phyloP scores from a whole-genome alignment of 805 yeast genomes.

The Cyberlindnera samutprakarnensis region DNA sequence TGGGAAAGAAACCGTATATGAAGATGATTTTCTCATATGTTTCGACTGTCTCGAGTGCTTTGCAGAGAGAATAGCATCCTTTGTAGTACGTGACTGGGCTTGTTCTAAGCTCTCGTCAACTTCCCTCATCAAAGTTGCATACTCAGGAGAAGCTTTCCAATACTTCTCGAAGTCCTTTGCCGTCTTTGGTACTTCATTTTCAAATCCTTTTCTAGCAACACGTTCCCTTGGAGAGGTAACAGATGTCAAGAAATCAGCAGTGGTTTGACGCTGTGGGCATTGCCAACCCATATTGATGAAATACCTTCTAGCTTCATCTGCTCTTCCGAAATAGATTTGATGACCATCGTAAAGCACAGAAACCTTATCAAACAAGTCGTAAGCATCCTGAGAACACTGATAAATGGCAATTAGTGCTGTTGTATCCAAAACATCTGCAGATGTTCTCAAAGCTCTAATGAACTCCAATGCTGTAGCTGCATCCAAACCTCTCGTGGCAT shows the following conservation, averaged over 20 bases:
- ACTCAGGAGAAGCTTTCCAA: slow-evolving; percentile 42
- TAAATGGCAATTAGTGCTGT: slow-evolving; percentile 56
- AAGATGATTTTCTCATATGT: slow-evolving; percentile 36
- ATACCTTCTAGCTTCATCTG: slow-evolving; percentile 37
- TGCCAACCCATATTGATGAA: slow-evolving; percentile 48
- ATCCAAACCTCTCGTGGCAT: slow-evolving; percentile 58
- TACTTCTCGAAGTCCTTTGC: slow-evolving; percentile 42
- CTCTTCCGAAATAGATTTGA: slow-evolving; percentile 46
- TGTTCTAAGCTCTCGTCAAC: background rate
- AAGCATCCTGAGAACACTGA: slow-evolving; percentile 48
- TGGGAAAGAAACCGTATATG: slow-evolving; percentile 42
- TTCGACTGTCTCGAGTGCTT: slow-evolving; percentile 47
- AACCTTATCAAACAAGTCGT: slow-evolving; percentile 47
- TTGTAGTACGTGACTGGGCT: background rate
- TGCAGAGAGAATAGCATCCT: slow-evolving; percentile 27
- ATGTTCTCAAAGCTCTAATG: slow-evolving; percentile 43
- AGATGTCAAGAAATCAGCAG: slow-evolving; percentile 52
- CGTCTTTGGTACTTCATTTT: slow-evolving; percentile 44
- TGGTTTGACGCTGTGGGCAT: slow-evolving; percentile 50
- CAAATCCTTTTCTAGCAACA: slow-evolving; percentile 33
- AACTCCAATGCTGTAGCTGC: slow-evolving; percentile 58
- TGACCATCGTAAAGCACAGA: slow-evolving; percentile 46
- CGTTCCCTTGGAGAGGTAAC: slow-evolving; percentile 49
- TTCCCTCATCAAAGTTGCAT: slow-evolving; percentile 14
- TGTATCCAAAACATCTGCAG: slow-evolving; percentile 38